phyloP scores from a whole-genome alignment of 805 yeast genomes.

The Deakozyma indianensis region DNA sequence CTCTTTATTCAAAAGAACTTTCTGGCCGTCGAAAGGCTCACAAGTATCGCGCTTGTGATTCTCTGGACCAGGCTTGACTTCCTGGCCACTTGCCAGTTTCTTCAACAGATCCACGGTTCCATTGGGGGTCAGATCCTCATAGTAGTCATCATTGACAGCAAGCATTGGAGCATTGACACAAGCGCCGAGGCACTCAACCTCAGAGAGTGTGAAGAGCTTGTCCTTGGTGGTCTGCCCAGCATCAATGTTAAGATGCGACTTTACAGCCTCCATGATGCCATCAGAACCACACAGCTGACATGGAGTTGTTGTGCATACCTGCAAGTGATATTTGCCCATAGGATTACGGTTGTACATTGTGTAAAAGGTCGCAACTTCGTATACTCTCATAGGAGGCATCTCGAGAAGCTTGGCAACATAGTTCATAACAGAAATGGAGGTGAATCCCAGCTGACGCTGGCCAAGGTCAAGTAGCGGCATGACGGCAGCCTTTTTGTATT shows the following conservation, averaged over 20 bases:
- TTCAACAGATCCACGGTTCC: constrained; percentile 46
- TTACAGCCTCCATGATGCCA: constrained; percentile 57
- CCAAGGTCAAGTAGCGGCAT: constrained; percentile 82
- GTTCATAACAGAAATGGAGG: constrained; percentile 79
- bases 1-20: constrained; percentile 41
- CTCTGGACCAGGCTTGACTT: constrained; percentile 55
- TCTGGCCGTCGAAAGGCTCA: constrained; percentile 64
- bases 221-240: constrained; percentile 72
- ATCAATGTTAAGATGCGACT: constrained; percentile 42
- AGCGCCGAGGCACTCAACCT: constrained; percentile 85
- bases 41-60: constrained; percentile 49
- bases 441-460: constrained; percentile 76
- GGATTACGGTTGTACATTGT: constrained; percentile 84
- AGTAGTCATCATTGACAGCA: constrained; percentile 69
- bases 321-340: constrained; percentile 71
- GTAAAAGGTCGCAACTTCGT: constrained; percentile 84
- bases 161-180: constrained; percentile 87
- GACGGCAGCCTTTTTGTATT: constrained; percentile 75
- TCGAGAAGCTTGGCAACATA: constrained; percentile 73
- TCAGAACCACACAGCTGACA: constrained; percentile 78
- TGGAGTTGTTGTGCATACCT: constrained; percentile 82
- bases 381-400: constrained; percentile 90
- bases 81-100: constrained; percentile 48
- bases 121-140: constrained; percentile 66
- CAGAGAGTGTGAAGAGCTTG: constrained; percentile 65